A percentile compares a stretch with the other conserved stretches of the same genome.
phyloP scores from a whole-genome alignment of 768 basidiomycete genomes.

The Ramaria sp. region DNA sequence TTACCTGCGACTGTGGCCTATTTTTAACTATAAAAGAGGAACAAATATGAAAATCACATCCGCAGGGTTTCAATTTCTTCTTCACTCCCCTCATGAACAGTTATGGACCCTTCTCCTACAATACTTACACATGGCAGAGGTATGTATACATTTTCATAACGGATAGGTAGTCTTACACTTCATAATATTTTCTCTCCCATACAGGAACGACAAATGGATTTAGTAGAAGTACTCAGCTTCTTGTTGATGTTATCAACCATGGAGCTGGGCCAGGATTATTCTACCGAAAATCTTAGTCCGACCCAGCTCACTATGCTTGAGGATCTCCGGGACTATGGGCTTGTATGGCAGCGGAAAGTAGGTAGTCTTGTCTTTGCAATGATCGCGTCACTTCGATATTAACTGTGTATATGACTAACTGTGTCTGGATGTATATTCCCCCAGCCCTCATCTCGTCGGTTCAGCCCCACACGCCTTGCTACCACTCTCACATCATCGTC shows the following conservation, averaged over 20 bases:
- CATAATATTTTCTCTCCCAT: not conserved
- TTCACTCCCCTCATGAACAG: conserved; percentile 90
- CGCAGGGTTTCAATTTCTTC: conserved; percentile 89
- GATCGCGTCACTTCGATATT: not conserved
- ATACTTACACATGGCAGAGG: conserved; percentile 81
- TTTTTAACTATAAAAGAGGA: conserved; percentile 26
- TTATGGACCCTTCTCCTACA: conserved; percentile 90
- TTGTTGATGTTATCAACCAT: conserved; percentile 96
- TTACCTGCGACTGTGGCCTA: conserved; percentile 1
- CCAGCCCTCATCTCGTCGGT: conserved; percentile 65
- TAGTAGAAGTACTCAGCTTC: conserved; percentile 88
- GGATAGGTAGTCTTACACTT: not conserved
- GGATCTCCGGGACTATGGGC: conserved; percentile 90
- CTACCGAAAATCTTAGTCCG: conserved; percentile 64
- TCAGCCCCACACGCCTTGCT: conserved; percentile 89
- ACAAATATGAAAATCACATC: conserved; percentile 76
- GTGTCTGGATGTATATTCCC: not conserved
- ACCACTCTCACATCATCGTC: conserved; percentile 91
- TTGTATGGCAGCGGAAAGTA: conserved; percentile 81
- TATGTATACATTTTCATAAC: conserved; percentile 21
- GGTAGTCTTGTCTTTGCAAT: conserved; percentile 12
- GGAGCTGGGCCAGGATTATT: conserved; percentile 94
- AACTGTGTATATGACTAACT: too few relatives aligned
- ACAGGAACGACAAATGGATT: conserved; percentile 80
- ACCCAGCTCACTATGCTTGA: conserved; percentile 82